Conservation (phyloP, 495 filamentous ascomycete species). For the Neurospora sp. region DNA sequence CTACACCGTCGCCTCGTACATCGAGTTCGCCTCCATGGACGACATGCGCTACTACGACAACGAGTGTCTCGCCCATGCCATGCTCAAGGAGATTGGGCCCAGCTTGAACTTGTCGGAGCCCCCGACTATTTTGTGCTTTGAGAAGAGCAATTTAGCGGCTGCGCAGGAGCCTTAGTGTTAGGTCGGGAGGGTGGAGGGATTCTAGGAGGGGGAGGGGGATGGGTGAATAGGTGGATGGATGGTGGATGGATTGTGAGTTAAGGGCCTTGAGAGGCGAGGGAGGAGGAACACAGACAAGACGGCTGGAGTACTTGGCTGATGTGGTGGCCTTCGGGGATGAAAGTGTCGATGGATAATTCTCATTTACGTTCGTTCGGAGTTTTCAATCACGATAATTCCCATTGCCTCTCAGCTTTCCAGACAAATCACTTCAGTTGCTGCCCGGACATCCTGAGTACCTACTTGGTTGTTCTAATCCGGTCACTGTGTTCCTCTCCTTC, state of each 20-base stretch:
- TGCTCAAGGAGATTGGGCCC: slow-evolving; percentile 41
- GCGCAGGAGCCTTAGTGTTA: not conserved
- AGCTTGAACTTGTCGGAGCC: slow-evolving; percentile 29
- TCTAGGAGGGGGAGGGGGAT: not conserved
- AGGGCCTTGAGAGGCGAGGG: no score
- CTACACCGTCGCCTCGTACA: slow-evolving; percentile 51
- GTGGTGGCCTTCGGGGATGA: not conserved
- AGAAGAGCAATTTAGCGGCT: slow-evolving; percentile 10
- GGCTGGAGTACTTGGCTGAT: not conserved
- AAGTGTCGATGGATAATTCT: not conserved
- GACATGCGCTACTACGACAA: slow-evolving; percentile 65
- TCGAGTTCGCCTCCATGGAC: slow-evolving; percentile 49
- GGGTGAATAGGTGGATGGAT: no score
- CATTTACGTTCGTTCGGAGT: not conserved
- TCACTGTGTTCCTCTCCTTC: not conserved
- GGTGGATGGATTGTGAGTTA: no score
- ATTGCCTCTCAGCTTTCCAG: not conserved
- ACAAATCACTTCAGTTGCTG: not conserved
- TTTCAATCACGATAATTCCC: not conserved
- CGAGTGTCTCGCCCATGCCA: slow-evolving; percentile 51
- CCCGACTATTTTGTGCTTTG: slow-evolving; percentile 42
- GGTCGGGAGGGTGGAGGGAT: not conserved
- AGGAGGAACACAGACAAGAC: no score
- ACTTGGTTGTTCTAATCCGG: not conserved
- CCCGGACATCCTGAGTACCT: not conserved